Base-by-base conservation (phyloP, 116 monocot species). In the Iris pallida region DNA sequence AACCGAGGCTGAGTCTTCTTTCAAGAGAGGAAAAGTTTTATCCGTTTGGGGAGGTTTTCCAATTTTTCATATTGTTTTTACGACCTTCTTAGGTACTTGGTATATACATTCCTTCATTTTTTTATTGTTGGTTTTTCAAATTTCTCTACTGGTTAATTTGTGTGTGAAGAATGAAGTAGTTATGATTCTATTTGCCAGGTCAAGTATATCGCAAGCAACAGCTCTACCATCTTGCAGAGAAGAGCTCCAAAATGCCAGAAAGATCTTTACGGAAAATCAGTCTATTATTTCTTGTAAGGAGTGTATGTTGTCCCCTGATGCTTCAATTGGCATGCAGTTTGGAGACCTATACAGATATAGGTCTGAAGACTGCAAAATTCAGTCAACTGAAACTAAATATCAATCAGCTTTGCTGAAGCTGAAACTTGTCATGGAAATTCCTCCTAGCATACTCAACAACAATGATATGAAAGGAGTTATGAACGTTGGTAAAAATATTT, bases 21-120 rank as follows among this genome's bases (percentile, higher is more conserved):
- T 92, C 47, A 70, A 63, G 15, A 73, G 63, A n/a, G 96, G 96
- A 78, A 86, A 89, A 73, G 79, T n/a, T n/a, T n/a, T 96, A 60
- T 96, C 87, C 42, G 47, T 55, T 70, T 59, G 18, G n/a, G n/a
- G n/a, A n/a, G 61, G 57, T 48, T 67, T 96, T 48, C 79, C 80
- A 17, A 45, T 81, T 68, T 81, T 82, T 81, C 76, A 70, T 53
- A 77, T 85, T 77, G 49, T 54, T 55, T 96, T 96, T 70, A 41
- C 68, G 46, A 85, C 68, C 62, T 55, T 73, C 42, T 68, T 96
- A 87, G 91, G 96, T 96, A 86, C 20, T 65, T 58, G 53, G 16
- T 69, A 11, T 30, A 45, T 12, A 18, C 61, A 19, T 7, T 9
- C 16, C 43, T 69, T 48, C 47, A 5, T 53, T 64, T 0, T 47